phyloP scores from a whole-genome alignment of 108 stramenopile genomes.

The Skeletonema potamos region DNA sequence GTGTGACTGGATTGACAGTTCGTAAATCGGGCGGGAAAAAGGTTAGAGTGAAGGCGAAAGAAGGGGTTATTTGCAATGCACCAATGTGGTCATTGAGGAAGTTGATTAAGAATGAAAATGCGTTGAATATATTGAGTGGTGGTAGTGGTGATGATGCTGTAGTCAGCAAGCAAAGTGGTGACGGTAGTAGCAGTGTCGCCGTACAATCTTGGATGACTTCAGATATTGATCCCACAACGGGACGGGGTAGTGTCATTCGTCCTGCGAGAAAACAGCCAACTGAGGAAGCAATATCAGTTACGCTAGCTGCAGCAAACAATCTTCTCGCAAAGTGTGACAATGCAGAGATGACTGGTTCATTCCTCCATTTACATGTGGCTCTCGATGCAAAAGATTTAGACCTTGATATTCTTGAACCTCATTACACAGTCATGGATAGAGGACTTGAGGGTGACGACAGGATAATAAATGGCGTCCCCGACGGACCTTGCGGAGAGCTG shows the following conservation, averaged over 20 bases:
- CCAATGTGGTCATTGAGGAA: slow-evolving; percentile 72
- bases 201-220: slow-evolving; percentile 25
- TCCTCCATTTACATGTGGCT: slow-evolving; percentile 90
- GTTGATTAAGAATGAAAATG: slow-evolving; percentile 59
- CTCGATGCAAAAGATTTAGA: slow-evolving; percentile 79
- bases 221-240: slow-evolving; percentile 35
- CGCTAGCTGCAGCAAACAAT: slow-evolving; percentile 3
- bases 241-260: slow-evolving; percentile 32
- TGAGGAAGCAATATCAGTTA: neutral
- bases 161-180: neutral
- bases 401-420: slow-evolving; percentile 67
- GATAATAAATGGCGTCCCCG: slow-evolving; percentile 33
- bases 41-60: slow-evolving; percentile 51
- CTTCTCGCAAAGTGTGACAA: slow-evolving; percentile 58
- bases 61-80: slow-evolving; percentile 86
- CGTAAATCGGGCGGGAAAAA: slow-evolving; percentile 40
- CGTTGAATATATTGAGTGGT: slow-evolving; percentile 43
- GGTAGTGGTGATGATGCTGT: slow-evolving; percentile 9
- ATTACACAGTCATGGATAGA: slow-evolving; percentile 92
- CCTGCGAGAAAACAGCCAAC: slow-evolving; percentile 1
- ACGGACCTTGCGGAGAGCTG: slow-evolving; percentile 83
- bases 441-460: slow-evolving; percentile 57
- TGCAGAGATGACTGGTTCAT: slow-evolving; percentile 86
- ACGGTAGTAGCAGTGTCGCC: neutral
- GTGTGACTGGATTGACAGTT: slow-evolving; percentile 64